Percentiles rank a stretch among this genome's conserved stretches.
phyloP scores from a whole-genome alignment of 2,329 filamentous ascomycete species.

The Colletotrichum chlorophyti region DNA sequence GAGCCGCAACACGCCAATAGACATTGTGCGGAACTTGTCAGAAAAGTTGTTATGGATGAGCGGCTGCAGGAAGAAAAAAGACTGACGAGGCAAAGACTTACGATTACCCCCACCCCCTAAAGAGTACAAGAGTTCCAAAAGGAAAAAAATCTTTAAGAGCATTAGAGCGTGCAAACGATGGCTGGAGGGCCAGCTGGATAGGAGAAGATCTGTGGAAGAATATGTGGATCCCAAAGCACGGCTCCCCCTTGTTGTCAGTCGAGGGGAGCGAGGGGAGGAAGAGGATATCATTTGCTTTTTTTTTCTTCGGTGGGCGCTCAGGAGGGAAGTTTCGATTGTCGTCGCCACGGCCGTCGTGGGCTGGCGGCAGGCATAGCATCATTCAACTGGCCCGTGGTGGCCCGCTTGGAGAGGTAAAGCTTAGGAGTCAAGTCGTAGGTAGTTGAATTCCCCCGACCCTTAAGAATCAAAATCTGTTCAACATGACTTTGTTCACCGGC shows the following conservation, averaged over 20 bases:
- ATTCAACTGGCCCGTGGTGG: constrained; percentile 15
- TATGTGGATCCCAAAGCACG: constrained; percentile 11
- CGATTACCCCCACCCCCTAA: constrained; percentile 24
- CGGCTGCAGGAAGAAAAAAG: constrained; percentile 25
- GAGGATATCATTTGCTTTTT: constrained; percentile 1
- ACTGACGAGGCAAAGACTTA: constrained; percentile 30
- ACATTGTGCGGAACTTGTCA: constrained; percentile 22
- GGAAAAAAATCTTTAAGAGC: constrained; percentile 28
- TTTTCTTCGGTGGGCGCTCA: constrained; percentile 7
- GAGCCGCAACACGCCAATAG: constrained; percentile 18
- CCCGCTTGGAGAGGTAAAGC: constrained; percentile 14
- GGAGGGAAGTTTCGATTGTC: constrained; percentile 11
- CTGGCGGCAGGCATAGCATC: constrained; percentile 22
- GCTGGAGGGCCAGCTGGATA: constrained; percentile 27
- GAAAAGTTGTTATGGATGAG: constrained; percentile 17
- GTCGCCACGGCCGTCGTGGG: constrained; percentile 5
- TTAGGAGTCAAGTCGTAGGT: constrained; percentile 19
- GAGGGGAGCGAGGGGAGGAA: constrained; percentile 11
- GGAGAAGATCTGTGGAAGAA: constrained; percentile 10
- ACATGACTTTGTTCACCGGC: background rate
- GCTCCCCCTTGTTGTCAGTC: constrained; percentile 1
- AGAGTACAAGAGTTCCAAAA: constrained; percentile 27
- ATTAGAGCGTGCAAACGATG: constrained; percentile 30
- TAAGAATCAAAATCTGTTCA: constrained; percentile 22
- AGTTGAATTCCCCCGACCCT: constrained; percentile 18